These are phyloP conservation scores for Pezizomycotina sp. DNA, from an alignment of 2,329 filamentous ascomycete genomes.

Conservation along the genomic window DNA sequence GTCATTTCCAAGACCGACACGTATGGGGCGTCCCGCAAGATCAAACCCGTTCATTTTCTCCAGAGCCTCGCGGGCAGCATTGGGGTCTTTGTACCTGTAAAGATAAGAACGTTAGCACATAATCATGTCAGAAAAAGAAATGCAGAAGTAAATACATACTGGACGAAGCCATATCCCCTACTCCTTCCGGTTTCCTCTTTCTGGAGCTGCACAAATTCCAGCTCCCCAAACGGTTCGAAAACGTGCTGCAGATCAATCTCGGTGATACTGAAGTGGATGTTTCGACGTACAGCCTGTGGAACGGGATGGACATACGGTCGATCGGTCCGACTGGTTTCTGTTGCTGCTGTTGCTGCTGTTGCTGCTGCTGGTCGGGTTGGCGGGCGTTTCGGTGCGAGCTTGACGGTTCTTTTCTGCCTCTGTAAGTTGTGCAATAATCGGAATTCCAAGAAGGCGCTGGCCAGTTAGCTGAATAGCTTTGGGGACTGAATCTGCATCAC, in stretches of 20 bases:
- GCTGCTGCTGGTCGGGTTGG: conserved; percentile 12
- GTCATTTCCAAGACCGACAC: conserved; percentile 98
- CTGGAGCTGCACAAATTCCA: conserved; percentile 93
- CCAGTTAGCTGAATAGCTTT: conserved; percentile 94
- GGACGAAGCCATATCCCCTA: conserved; percentile 93
- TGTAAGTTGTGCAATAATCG: conserved; percentile 93
- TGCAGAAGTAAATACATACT: conserved; percentile 45
- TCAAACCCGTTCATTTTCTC: conserved; percentile 99
- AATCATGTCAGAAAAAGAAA: not conserved
- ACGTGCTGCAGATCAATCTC: conserved; percentile 90
- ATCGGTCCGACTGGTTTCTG: conserved; percentile 18
- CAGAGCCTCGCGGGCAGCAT: conserved; percentile 79
- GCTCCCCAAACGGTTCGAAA: conserved; percentile 92
- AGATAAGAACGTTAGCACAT: conserved; percentile 28
- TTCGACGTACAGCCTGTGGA: conserved; percentile 96
- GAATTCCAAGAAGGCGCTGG: conserved; percentile 95
- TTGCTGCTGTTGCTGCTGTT: too few relatives aligned
- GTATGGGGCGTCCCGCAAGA: conserved; percentile 88
- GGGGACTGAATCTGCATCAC: conserved; percentile 80
- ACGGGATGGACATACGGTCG: conserved; percentile 70
- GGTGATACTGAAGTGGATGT: conserved; percentile 98
- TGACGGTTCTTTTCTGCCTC: conserved; percentile 99
- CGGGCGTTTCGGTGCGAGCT: conserved; percentile 40
- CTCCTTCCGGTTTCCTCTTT: conserved; percentile 85
- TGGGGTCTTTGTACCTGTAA: conserved; percentile 71